Percentiles rank a stretch among this genome's conserved stretches.
These are phyloP conservation scores for Cantharellus anzutake DNA, from an alignment of 768 basidiomycete species.

Conservation along the genomic window DNA sequence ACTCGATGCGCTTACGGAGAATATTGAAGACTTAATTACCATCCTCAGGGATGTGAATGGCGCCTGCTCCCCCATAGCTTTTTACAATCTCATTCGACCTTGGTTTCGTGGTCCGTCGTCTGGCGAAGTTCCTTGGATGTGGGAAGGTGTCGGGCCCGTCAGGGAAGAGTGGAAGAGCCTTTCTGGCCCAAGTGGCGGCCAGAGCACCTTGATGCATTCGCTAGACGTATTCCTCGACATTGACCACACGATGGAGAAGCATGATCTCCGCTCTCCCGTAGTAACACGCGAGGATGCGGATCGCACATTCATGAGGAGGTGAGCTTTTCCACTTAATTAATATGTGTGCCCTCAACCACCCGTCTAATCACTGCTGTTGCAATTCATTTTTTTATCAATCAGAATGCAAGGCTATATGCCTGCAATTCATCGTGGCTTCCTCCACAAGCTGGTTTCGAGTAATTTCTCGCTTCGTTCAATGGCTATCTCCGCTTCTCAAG, in stretches of 20 bases:
- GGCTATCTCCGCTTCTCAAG: background rate
- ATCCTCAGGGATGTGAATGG: slow-evolving; percentile 46
- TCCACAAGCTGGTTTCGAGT: background rate
- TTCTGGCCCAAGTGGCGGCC: slow-evolving; percentile 77
- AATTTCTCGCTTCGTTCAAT: background rate
- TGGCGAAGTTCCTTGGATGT: slow-evolving; percentile 7
- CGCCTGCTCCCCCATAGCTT: slow-evolving; percentile 53
- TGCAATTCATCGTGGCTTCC: background rate
- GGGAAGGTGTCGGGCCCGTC: slow-evolving; percentile 6
- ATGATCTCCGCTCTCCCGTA: background rate
- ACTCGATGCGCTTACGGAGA: slow-evolving; percentile 35
- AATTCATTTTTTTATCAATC: background rate
- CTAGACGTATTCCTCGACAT: slow-evolving; percentile 56
- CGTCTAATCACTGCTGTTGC: background rate
- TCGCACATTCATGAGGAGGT: slow-evolving; percentile 1
- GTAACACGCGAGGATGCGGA: background rate
- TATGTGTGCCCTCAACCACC: background rate
- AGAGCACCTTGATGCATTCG: slow-evolving; percentile 76
- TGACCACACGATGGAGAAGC: slow-evolving; percentile 21
- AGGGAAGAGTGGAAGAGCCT: slow-evolving; percentile 2
- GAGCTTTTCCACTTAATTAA: background rate
- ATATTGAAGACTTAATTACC: slow-evolving; percentile 42
- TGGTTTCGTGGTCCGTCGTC: slow-evolving; percentile 70
- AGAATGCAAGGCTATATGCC: slow-evolving; percentile 2
- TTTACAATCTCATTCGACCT: slow-evolving; percentile 79